Conservation (phyloP, 1,284 basidiomycete species). For the Puccinia polysora region DNA sequence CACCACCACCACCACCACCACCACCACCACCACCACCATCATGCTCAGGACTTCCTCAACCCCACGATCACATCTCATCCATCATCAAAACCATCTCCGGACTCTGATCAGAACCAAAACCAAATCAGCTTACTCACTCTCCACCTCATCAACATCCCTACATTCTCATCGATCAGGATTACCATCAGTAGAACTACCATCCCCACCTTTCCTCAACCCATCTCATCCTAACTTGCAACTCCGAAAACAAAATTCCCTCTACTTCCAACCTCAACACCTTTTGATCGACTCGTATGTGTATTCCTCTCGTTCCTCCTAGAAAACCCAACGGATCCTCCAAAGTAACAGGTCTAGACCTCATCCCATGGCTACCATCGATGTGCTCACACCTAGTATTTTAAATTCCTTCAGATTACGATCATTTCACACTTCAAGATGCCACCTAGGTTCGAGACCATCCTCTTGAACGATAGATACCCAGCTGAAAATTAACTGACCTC, state of each 20-base stretch:
- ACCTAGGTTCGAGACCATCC: not conserved
- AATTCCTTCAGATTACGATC: not conserved
- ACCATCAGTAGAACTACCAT: not conserved
- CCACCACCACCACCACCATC: not conserved
- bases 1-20: not conserved
- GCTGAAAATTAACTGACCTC: too few relatives aligned
- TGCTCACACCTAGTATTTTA: too few relatives aligned
- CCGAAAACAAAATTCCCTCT: not conserved
- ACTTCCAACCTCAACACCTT: not conserved
- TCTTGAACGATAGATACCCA: not conserved
- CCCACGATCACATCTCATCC: not conserved
- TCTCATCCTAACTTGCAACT: not conserved
- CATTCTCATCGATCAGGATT: not conserved
- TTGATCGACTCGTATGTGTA: too few relatives aligned
- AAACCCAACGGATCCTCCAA: too few relatives aligned
- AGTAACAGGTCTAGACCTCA: too few relatives aligned
- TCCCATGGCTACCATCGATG: too few relatives aligned
- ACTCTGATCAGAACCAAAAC: not conserved
- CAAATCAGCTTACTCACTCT: not conserved
- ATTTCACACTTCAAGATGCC: constrained; percentile 3
- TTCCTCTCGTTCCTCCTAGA: too few relatives aligned
- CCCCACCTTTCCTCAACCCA: not conserved
- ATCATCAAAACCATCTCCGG: constrained; percentile 1
- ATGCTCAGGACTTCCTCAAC: too few relatives aligned
- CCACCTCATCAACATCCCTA: not conserved